Evolutionary conservation across 495 filamentous ascomycete genomes (phyloP), one percentile per base, ranked within the genome.

Genomic region (Annulohypoxylon bovei): DNA sequence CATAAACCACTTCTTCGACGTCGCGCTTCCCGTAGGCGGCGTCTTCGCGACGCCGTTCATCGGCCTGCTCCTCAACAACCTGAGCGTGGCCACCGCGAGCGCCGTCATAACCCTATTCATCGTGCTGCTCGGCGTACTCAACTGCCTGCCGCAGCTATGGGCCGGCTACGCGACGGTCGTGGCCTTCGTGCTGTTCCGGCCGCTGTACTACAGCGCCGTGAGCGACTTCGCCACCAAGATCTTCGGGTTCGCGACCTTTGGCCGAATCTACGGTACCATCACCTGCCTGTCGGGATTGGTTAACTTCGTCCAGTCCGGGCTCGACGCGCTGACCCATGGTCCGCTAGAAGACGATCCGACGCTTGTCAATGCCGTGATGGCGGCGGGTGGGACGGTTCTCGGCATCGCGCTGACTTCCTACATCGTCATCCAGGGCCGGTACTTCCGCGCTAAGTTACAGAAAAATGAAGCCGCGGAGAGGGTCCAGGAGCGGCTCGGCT

Each of bases 151-250:
- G 12, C 59, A 73, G 7, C 18, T 74, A 4, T 77, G 75, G 76
- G 76, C 76, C 11, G 76, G 68, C 9, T 77, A 78, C 37, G 59
- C 62, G 5, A 78, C 74, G 3, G 76, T 78, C 14, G 42, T 74
- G 4, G 12, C 72, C 16, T 78, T 78, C 66, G 74, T 77, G 14
- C 65, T 77, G 11, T 76, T 76, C 61, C 72, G 76, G 6, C 76
- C 76, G 8, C 54, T 78, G 4, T 87, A 84, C 77, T 87, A 86
- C 68, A 85, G 83, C 27, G 78, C 84, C 7, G 79, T 86, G 52
- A 90, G 87, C 54, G 84, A 87, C 79, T 87, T 85, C 75, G 71
- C 81, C 22, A 85, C 83, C 59, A 87, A 87, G 74, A 84, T 87
- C 58, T 87, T 87, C 68, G 84, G 84, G 54, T 87, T 86, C 75